Conservation (phyloP, 768 basidiomycete genomes). For the Boletus barrowsii region DNA sequence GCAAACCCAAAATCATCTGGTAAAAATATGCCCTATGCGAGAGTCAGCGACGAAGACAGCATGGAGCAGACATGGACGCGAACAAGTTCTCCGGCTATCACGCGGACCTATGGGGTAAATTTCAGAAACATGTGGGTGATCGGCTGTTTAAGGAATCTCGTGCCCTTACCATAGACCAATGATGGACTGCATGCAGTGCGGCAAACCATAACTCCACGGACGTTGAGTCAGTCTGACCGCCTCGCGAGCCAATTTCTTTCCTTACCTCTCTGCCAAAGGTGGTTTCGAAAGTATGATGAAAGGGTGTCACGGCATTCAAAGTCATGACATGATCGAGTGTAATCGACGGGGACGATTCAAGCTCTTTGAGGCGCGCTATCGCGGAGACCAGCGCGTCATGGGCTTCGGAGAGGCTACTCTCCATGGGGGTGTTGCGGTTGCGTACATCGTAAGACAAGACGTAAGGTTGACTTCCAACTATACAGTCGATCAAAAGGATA, state of each 20-base stretch:
- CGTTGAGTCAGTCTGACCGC: not conserved
- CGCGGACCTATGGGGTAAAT: constrained; percentile 56
- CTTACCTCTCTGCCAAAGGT: constrained; percentile 79
- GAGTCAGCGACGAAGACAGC: constrained; percentile 7
- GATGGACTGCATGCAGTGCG: constrained; percentile 83
- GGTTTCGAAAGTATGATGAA: constrained; percentile 70
- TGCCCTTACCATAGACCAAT: constrained; percentile 79
- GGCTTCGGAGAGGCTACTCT: constrained; percentile 60
- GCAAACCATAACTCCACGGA: constrained; percentile 73
- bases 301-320: constrained; percentile 78
- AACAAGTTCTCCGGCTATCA: constrained; percentile 81
- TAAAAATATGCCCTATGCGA: constrained; percentile 56
- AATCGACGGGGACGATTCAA: constrained; percentile 40
- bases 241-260: not conserved
- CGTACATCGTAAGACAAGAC: constrained; percentile 75
- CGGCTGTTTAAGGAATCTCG: not conserved
- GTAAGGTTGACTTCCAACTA: constrained; percentile 44
- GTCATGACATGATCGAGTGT: constrained; percentile 59
- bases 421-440: constrained; percentile 81
- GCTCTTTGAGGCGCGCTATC: constrained; percentile 52
- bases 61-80: constrained; percentile 23
- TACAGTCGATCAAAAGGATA: constrained; percentile 57
- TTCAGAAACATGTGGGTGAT: constrained; percentile 8
- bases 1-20: constrained; percentile 82
- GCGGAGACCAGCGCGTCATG: constrained; percentile 51